Conservation (phyloP, 2,329 filamentous ascomycete genomes). For the Aspergillus sojae region DNA sequence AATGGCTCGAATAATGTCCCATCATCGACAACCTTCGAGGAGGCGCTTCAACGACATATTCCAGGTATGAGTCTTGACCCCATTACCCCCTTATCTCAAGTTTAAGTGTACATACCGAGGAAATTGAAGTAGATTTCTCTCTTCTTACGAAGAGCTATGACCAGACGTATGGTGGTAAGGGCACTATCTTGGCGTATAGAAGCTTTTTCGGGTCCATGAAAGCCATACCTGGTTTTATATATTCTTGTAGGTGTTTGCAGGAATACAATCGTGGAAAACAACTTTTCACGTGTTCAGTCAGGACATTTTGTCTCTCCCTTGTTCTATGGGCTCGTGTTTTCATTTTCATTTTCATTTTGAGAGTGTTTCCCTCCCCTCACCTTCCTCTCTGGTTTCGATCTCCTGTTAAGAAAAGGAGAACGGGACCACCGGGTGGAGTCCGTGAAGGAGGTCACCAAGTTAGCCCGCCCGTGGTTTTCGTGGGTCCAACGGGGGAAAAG, state of each 20-base stretch:
- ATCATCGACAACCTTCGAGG: background rate
- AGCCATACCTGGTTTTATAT: background rate
- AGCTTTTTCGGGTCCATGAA: too few species aligned
- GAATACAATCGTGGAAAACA: background rate
- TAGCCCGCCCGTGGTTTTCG: background rate
- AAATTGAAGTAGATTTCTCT: background rate
- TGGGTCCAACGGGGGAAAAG: background rate
- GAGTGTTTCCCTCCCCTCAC: background rate
- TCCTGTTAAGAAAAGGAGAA: background rate
- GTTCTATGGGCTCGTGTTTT: too few species aligned
- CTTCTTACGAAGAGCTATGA: background rate
- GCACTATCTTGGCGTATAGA: background rate
- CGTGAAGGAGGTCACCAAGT: background rate
- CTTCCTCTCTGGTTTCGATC: background rate
- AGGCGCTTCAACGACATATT: background rate
- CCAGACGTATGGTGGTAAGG: background rate
- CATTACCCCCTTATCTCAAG: background rate
- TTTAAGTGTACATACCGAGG: background rate
- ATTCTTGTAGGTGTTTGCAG: background rate
- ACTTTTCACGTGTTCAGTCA: background rate
- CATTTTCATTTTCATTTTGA: background rate
- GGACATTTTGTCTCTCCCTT: background rate
- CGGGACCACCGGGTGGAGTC: background rate
- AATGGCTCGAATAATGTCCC: background rate
- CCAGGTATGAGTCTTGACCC: background rate